Evolutionary conservation across 139 green algal genomes (phyloP).

Genomic region (Tetraselmis chui): DNA sequence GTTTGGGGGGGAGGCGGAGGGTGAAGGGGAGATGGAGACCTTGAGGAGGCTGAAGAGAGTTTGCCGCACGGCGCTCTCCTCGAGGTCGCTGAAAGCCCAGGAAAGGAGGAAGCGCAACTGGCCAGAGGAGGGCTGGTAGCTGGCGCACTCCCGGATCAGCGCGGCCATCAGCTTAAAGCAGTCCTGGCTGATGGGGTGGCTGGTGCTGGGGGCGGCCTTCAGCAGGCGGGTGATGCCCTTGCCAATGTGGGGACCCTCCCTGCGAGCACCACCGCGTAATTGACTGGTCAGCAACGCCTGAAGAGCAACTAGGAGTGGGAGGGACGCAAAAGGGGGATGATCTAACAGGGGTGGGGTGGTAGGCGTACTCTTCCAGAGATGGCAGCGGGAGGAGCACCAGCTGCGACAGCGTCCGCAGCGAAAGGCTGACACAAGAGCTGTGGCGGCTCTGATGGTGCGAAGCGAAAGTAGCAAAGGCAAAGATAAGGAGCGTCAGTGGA

Average conservation of each 20-base stretch:
- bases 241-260: too few relatives aligned
- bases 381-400: conserved; percentile 51
- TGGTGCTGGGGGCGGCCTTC: conserved; percentile 38
- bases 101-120: conserved; percentile 69
- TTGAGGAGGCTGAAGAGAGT: conserved; percentile 65
- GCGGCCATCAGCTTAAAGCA: conserved; percentile 66
- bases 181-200: conserved; percentile 43
- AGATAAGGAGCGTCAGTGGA: too few relatives aligned
- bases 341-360: conserved; percentile 3
- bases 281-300: neutral
- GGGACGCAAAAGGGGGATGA: too few relatives aligned
- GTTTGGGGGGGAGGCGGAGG: neutral
- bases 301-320: too few relatives aligned
- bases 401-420: conserved; percentile 46
- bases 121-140: conserved; percentile 45
- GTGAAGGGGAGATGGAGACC: neutral
- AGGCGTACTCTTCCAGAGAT: neutral
- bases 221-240: conserved; percentile 46
- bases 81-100: conserved; percentile 70
- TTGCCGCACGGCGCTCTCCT: conserved; percentile 32
- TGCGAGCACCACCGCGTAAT: conserved; percentile 20
- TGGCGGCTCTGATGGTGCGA: too few relatives aligned
- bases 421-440: conserved; percentile 31
- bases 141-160: conserved; percentile 55
- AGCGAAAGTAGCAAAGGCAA: too few relatives aligned